Evolutionary conservation across 129 eudicot species (phyloP).

Genomic region (Apium graveolens): DNA sequence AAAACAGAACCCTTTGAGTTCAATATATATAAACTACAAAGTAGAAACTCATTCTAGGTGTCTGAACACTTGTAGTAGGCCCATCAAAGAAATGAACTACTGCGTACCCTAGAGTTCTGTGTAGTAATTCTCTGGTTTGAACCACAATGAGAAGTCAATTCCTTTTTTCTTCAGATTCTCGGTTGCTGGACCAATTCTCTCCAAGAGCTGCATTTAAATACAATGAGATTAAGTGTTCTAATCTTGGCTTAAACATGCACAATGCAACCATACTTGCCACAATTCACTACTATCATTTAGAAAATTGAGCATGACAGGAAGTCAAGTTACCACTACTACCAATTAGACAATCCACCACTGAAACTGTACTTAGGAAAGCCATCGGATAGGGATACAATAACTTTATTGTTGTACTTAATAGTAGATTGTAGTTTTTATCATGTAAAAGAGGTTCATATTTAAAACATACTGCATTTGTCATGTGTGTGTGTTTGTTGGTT

Average conservation of each 20-base stretch:
- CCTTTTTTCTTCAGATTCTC: conserved; percentile 76
- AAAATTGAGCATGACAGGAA: background rate
- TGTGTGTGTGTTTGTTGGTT: background rate
- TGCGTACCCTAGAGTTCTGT: conserved; percentile 42
- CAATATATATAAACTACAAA: background rate
- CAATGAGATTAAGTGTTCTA: background rate
- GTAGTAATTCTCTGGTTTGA: conserved; percentile 70
- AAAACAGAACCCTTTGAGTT: background rate
- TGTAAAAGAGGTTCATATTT: background rate
- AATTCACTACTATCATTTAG: background rate
- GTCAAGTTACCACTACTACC: background rate
- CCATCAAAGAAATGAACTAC: background rate
- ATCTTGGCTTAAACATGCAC: background rate
- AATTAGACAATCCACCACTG: background rate
- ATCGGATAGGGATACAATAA: too few relatives aligned
- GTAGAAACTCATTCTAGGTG: background rate
- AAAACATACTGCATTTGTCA: background rate
- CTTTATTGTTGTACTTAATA: background rate
- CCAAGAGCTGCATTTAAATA: conserved; percentile 64
- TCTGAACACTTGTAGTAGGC: conserved; percentile 7
- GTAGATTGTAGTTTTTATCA: background rate
- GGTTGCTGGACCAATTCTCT: conserved; percentile 85
- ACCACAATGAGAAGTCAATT: conserved; percentile 86
- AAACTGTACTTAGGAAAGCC: background rate
- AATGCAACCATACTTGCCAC: background rate